Conservation (phyloP, 306 rosid species). For the Cicer judaicum region DNA sequence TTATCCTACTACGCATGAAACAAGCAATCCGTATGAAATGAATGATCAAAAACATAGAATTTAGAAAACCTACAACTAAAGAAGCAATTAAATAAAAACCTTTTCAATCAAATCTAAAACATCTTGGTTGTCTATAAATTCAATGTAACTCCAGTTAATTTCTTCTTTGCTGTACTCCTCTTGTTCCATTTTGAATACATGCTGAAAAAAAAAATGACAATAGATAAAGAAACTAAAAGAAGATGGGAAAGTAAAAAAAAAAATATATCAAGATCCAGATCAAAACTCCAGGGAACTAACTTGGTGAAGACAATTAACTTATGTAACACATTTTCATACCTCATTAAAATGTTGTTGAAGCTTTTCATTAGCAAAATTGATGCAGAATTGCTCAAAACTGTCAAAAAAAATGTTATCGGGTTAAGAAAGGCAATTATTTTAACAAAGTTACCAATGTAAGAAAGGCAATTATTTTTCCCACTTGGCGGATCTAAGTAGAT, state of each 20-base stretch:
- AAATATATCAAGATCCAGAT: slow-evolving; percentile 14
- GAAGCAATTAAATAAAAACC: slow-evolving; percentile 55
- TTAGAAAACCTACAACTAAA: slow-evolving; percentile 16
- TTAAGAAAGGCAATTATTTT: slow-evolving; percentile 19
- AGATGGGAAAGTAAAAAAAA: slow-evolving; percentile 3
- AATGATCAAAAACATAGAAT: background rate
- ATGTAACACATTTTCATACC: slow-evolving; percentile 53
- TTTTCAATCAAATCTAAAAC: slow-evolving; percentile 95
- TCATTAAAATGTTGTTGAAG: slow-evolving; percentile 97
- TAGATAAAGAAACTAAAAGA: slow-evolving; percentile 32
- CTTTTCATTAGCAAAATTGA: slow-evolving; percentile 98
- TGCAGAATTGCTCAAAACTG: slow-evolving; percentile 99
- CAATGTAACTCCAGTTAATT: slow-evolving; percentile 98
- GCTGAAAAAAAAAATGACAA: slow-evolving; percentile 58
- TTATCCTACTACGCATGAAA: slow-evolving; percentile 37
- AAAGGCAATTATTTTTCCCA: background rate
- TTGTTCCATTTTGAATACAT: slow-evolving; percentile 99
- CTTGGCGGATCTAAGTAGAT: background rate
- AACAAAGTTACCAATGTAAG: slow-evolving; percentile 26
- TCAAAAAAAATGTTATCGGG: slow-evolving; percentile 36
- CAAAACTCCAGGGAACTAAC: slow-evolving; percentile 29
- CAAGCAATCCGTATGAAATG: slow-evolving; percentile 15
- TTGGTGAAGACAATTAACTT: slow-evolving; percentile 12
- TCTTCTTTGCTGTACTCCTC: slow-evolving; percentile 93
- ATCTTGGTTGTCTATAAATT: slow-evolving; percentile 96